Evolutionary conservation across 176 grass and related monocot genomes (phyloP).

Genomic region (Triticum urartu): DNA sequence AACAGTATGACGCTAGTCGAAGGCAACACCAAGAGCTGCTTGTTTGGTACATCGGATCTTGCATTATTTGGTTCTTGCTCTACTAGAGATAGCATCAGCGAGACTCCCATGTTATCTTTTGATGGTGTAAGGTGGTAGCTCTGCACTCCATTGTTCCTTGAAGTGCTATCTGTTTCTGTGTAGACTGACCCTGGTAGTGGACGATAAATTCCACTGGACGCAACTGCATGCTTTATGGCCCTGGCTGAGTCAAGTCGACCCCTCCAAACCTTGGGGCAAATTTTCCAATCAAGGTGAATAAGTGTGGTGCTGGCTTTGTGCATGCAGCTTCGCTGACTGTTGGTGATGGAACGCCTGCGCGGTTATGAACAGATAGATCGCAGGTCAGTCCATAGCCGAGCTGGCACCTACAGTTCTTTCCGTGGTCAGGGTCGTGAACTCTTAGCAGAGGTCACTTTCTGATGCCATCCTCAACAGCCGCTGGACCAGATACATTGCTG

Average conservation of each 20-base stretch:
- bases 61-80: constrained; percentile 24
- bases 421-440: too few species aligned
- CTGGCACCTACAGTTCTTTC: neutral
- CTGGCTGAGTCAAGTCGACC: neutral
- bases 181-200: neutral
- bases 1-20: constrained; percentile 13
- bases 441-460: neutral
- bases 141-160: neutral
- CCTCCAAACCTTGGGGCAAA: neutral
- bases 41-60: constrained; percentile 27
- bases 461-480: neutral
- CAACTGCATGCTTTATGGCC: neutral
- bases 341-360: neutral
- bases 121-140: constrained; percentile 33
- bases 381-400: neutral
- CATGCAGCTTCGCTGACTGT: neutral
- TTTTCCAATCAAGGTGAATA: neutral
- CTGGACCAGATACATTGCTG: neutral
- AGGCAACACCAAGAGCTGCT: constrained; percentile 1
- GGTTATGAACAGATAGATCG: neutral
- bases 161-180: neutral
- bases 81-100: constrained; percentile 27
- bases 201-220: neutral
- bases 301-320: neutral
- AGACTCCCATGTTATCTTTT: constrained; percentile 7